Evolutionary conservation across 2,329 filamentous ascomycete genomes (phyloP).

Genomic region (Mariannaea elegans): DNA sequence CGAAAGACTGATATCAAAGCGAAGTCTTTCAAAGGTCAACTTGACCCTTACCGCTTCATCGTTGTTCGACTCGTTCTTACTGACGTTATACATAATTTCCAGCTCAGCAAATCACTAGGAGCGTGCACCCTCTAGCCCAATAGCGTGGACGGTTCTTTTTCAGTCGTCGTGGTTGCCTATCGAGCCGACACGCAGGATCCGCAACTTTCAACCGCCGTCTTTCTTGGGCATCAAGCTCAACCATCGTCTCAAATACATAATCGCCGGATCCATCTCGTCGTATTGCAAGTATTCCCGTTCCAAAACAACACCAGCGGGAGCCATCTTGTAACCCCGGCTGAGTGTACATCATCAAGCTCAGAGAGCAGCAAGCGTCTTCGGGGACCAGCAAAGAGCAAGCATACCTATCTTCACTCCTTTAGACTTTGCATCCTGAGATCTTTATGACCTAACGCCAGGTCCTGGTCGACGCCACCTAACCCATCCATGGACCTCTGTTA

Average conservation of each 20-base stretch:
- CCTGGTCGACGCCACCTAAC: too few species aligned
- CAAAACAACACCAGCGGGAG: too few species aligned
- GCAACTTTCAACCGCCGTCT: neutral
- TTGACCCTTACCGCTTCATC: neutral
- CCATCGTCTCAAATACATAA: neutral
- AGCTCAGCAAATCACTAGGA: neutral
- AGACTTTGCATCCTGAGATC: too few species aligned
- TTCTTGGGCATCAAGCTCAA: neutral
- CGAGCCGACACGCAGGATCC: neutral
- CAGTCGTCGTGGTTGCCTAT: neutral
- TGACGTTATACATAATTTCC: neutral
- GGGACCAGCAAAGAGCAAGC: too few species aligned
- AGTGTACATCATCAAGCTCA: too few species aligned
- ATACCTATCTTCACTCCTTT: too few species aligned
- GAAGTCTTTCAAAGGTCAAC: neutral
- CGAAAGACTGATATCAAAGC: neutral
- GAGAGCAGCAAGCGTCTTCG: too few species aligned
- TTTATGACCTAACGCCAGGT: too few species aligned
- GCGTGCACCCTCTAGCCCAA: neutral
- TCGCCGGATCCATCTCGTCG: neutral
- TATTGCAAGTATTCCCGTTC: too few species aligned
- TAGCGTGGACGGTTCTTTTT: neutral
- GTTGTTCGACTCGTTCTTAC: neutral
- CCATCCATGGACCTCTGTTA: too few species aligned
- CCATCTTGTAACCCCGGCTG: too few species aligned